Conservation (phyloP, 83 land plant species). For the Picea mariana region DNA sequence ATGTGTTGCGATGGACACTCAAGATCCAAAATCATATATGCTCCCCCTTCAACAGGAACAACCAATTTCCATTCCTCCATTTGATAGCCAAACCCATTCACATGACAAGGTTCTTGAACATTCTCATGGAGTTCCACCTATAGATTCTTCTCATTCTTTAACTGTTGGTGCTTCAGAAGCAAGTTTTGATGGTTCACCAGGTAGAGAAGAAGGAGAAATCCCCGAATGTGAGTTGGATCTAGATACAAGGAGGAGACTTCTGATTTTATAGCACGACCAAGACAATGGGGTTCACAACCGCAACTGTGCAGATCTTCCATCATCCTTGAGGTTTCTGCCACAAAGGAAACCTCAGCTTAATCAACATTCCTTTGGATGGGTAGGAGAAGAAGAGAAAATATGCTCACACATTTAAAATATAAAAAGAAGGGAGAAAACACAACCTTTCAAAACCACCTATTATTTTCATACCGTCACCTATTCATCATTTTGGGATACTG, state of each 20-base stretch:
- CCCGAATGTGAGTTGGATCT: conserved; percentile 98
- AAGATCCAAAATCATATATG: conserved; percentile 3
- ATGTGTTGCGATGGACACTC: not conserved
- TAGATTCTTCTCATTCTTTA: not conserved
- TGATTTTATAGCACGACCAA: conserved; percentile 88
- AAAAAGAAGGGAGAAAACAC: too few species aligned
- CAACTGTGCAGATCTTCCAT: conserved; percentile 14
- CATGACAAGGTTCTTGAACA: not conserved
- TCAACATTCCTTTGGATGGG: too few species aligned
- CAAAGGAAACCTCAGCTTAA: not conserved
- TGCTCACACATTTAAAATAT: too few species aligned
- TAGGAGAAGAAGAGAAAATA: too few species aligned
- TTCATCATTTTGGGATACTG: too few species aligned
- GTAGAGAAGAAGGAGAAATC: conserved; percentile 96
- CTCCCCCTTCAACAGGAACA: not conserved
- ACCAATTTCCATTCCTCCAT: not conserved
- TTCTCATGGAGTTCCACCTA: conserved; percentile 5
- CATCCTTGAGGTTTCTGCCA: not conserved
- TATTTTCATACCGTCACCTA: too few species aligned
- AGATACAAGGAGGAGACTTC: conserved; percentile 80
- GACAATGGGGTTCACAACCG: conserved; percentile 43
- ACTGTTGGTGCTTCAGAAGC: conserved; percentile 31
- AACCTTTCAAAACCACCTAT: too few species aligned
- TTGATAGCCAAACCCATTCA: not conserved
- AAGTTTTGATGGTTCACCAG: conserved; percentile 69